These are phyloP conservation scores for Suhomyces wounanorum DNA, from an alignment of 1,139 yeast genomes.

Conservation along the genomic window DNA sequence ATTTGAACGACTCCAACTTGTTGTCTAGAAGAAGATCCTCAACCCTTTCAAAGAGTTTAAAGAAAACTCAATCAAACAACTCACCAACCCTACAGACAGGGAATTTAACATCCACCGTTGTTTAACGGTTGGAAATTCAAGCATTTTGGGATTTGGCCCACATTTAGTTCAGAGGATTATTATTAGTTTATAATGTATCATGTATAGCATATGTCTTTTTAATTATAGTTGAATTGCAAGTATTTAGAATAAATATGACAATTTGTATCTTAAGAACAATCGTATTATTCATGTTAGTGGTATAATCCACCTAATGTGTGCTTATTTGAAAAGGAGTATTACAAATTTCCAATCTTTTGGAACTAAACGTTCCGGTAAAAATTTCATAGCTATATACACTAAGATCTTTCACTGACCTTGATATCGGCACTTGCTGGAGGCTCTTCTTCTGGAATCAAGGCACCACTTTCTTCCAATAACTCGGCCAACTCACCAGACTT, in stretches of 20 bases:
- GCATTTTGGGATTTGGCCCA: constrained; percentile 2
- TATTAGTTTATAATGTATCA: constrained; percentile 7
- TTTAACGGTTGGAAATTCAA: constrained; percentile 3
- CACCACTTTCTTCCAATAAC: constrained; percentile 74
- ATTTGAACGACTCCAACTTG: constrained; percentile 45
- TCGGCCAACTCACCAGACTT: constrained; percentile 90
- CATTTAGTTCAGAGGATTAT: constrained; percentile 11
- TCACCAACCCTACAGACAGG: constrained; percentile 5
- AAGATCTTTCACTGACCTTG: constrained; percentile 42
- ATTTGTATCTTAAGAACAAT: neutral
- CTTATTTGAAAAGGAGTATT: neutral
- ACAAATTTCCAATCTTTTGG: neutral
- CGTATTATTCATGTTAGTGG: neutral
- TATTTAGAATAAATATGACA: constrained; percentile 2
- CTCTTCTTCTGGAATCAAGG: constrained; percentile 68
- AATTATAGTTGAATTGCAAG: neutral
- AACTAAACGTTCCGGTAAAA: neutral
- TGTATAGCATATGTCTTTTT: constrained; percentile 1
- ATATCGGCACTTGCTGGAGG: constrained; percentile 33
- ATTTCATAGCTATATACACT: constrained; percentile 9
- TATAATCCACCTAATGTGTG: too few relatives aligned
- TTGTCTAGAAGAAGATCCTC: constrained; percentile 38
- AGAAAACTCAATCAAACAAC: constrained; percentile 11
- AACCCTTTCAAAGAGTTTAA: constrained; percentile 16
- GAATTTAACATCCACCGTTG: constrained; percentile 5